phyloP scores from a whole-genome alignment of 2,329 filamentous ascomycete species.

The Aspergillus sp. region DNA sequence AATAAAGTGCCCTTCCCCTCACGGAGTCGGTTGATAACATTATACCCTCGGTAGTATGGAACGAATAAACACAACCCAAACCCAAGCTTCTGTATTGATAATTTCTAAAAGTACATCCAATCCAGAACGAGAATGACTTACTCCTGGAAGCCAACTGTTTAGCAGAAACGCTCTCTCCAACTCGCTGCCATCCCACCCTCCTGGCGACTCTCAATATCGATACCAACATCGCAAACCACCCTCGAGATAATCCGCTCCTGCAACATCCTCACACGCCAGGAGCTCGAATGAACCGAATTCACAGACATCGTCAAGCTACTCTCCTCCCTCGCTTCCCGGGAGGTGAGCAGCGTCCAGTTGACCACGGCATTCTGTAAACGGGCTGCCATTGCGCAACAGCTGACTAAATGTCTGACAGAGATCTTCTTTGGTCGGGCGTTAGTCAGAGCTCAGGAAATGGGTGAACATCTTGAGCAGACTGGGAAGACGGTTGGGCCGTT shows the following conservation, averaged over 20 bases:
- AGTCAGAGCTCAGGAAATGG: conserved; percentile 41
- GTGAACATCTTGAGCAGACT: conserved; percentile 45
- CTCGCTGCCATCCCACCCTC: conserved; percentile 12
- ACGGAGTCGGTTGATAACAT: neutral
- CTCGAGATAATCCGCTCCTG: conserved; percentile 14
- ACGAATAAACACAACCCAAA: neutral
- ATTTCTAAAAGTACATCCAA: neutral
- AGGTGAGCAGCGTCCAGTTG: conserved; percentile 10
- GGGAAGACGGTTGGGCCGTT: conserved; percentile 54
- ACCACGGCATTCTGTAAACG: conserved; percentile 16
- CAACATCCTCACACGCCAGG: conserved; percentile 13
- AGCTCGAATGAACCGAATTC: conserved; percentile 18
- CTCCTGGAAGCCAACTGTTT: conserved; percentile 15
- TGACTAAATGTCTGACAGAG: conserved; percentile 15
- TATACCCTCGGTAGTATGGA: neutral
- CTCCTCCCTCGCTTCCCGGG: conserved; percentile 5
- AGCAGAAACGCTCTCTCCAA: conserved; percentile 15
- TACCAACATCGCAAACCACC: conserved; percentile 7
- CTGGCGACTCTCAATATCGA: conserved; percentile 15
- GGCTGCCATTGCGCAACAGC: conserved; percentile 14
- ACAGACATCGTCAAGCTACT: conserved; percentile 13
- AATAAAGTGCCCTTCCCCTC: neutral
- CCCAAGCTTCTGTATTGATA: no score
- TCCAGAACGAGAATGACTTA: neutral
- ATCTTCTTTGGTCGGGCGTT: conserved; percentile 51